Conservation (phyloP, 2,329 filamentous ascomycete species). For the Colletotrichum caudatum region DNA sequence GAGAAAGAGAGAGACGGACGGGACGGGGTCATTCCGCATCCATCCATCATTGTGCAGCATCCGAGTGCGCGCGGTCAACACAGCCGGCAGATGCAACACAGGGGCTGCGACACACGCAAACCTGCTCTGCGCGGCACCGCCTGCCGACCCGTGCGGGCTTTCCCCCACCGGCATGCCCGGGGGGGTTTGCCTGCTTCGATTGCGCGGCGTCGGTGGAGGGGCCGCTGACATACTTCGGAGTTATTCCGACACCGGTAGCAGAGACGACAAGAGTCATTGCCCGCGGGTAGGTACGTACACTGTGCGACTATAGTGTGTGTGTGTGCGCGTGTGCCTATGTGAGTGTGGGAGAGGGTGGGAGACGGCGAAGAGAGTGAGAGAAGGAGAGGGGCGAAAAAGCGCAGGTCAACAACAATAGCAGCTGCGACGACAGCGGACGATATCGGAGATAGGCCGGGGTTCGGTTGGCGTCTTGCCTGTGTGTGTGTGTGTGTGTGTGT, state of each 20-base stretch:
- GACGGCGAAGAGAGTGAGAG: conserved; percentile 14
- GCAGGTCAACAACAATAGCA: background rate
- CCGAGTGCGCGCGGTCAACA: background rate
- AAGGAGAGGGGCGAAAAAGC: conserved; percentile 5
- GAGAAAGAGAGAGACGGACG: background rate
- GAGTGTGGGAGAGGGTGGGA: background rate
- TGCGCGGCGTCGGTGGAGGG: conserved; percentile 22
- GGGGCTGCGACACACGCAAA: conserved; percentile 5
- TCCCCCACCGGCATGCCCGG: conserved; percentile 15
- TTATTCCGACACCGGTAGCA: conserved; percentile 12
- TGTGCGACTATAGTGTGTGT: background rate
- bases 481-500: too few species aligned
- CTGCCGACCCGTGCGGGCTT: conserved; percentile 24
- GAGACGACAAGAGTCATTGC: background rate
- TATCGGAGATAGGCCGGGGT: conserved; percentile 43
- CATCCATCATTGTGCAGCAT: conserved; percentile 7
- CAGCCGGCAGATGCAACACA: background rate
- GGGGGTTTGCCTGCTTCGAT: conserved; percentile 27
- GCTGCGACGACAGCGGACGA: conserved; percentile 36
- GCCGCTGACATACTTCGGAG: conserved; percentile 23
- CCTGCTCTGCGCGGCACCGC: conserved; percentile 16
- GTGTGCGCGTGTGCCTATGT: background rate
- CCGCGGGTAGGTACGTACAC: background rate
- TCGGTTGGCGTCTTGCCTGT: background rate
- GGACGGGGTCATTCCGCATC: too few species aligned